phyloP scores from a whole-genome alignment of 2,329 filamentous ascomycete species.

The Zasmidium angulare region DNA sequence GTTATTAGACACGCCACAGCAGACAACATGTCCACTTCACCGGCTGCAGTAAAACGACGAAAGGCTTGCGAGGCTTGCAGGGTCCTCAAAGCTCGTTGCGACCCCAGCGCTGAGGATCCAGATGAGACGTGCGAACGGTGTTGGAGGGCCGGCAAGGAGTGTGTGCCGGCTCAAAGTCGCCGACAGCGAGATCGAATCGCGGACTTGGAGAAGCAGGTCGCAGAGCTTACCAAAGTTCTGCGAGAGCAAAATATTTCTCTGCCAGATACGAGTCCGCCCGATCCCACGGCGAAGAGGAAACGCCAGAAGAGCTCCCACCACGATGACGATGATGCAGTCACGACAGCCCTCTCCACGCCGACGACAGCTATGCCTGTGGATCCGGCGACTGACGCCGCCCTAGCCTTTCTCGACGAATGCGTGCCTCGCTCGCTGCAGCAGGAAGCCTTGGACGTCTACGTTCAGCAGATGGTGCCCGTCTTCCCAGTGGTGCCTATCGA shows the following conservation, averaged over 20 bases:
- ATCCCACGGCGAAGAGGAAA: background rate
- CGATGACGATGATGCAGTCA: background rate
- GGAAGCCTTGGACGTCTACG: conserved; percentile 7
- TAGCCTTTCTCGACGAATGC: conserved; percentile 7
- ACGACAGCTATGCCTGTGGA: background rate
- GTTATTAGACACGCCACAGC: background rate
- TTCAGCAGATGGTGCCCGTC: background rate
- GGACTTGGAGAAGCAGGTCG: conserved; percentile 14
- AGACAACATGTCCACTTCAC: background rate
- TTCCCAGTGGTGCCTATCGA: conserved; percentile 8
- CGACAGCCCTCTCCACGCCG: background rate
- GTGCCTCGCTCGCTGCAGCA: background rate
- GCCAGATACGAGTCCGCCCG: background rate
- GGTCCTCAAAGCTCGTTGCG: conserved; percentile 12
- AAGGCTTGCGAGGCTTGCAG: conserved; percentile 15
- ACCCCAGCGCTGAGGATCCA: conserved; percentile 4
- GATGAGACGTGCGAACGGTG: conserved; percentile 10
- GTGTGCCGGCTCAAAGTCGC: conserved; percentile 10
- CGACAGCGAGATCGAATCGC: conserved; percentile 14
- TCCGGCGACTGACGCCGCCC: conserved; percentile 1
- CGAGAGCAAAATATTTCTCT: conserved; percentile 3
- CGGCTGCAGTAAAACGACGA: conserved; percentile 5
- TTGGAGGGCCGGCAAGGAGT: conserved; percentile 9
- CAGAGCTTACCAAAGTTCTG: conserved; percentile 9
- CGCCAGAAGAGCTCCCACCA: conserved; percentile 4